Evolutionary conservation across 345 rosid species (phyloP), one percentile per base, ranked within the genome.

Genomic region (Syzygium jambos): DNA sequence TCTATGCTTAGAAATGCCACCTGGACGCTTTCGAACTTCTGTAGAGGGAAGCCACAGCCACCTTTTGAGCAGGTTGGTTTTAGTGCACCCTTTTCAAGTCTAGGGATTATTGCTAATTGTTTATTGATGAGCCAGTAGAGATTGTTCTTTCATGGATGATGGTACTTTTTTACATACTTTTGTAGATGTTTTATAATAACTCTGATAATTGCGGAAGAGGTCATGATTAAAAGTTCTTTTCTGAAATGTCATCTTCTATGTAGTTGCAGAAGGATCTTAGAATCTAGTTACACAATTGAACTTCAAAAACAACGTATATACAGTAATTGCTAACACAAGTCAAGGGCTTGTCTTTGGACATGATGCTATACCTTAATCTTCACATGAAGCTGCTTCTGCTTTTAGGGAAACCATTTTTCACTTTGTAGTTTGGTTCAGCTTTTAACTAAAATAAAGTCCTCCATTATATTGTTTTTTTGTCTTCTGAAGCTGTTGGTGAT

Each of bases 1-100:
- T 92, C 94, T 19, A 92, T 92, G 94, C 92, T 92, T 53, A 91
- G 94, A 78, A 92, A 92, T 92, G 93, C 94, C 43, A 92, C 94
- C 49, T 92, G 93, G 93, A 92, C 94, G 2, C 90, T 92, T 10
- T 91, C 94, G 3, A 92, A 92, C 90, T 92, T 91, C 73, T 92
- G 94, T 52, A 85, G 94, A 59, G 94, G 94, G 87, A 92, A 92
- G 87, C 93, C 94, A 85, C 94, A 92, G 52, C 94, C 94, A 57
- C 84, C 85, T 86, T 92, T 92, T 89, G 93, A 92, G 52, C 92
- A 90, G 94, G 94, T 92, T 85, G 68, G 73, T 85, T 25, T 86
- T 29, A 12, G 61, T 84, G 22, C 46, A 29, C n/a, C 41, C 55
- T 30, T 10, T 52, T 73, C 41, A 34, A 73, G 27, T 73, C 80